Evolutionary conservation across 1,139 yeast species (phyloP).

Genomic region (Suhomyces bokatorum): DNA sequence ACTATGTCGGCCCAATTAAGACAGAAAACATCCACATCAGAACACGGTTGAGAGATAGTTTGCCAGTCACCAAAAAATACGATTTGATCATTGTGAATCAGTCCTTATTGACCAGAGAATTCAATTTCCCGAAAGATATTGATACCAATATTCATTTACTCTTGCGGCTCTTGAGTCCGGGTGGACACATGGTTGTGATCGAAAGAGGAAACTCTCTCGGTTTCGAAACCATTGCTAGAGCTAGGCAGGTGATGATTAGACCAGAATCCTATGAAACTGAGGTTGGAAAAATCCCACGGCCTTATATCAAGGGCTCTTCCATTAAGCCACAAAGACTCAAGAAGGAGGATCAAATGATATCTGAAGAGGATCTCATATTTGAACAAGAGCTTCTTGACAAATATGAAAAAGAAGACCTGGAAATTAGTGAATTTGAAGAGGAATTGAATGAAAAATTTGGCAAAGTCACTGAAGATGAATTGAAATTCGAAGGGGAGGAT

Average conservation of each 20-base stretch:
- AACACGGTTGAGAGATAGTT: constrained; percentile 52
- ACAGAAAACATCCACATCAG: constrained; percentile 53
- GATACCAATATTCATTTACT: constrained; percentile 68
- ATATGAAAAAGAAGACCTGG: constrained; percentile 22
- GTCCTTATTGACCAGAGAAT: constrained; percentile 63
- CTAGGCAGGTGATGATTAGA: constrained; percentile 83
- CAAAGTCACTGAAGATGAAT: constrained; percentile 41
- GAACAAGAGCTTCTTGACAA: constrained; percentile 34
- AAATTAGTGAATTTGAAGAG: constrained; percentile 31
- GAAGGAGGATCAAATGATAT: constrained; percentile 38
- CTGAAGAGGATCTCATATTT: constrained; percentile 34
- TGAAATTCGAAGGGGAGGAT: constrained; percentile 51
- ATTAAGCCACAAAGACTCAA: constrained; percentile 42
- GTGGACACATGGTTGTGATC: constrained; percentile 73
- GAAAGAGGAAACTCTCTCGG: constrained; percentile 93
- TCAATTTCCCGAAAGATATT: constrained; percentile 67
- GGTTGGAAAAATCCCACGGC: constrained; percentile 68
- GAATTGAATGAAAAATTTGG: constrained; percentile 44
- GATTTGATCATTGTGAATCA: constrained; percentile 87
- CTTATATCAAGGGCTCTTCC: constrained; percentile 58
- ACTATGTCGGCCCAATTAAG: constrained; percentile 57
- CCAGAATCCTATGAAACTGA: constrained; percentile 67
- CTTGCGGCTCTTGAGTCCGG: constrained; percentile 64
- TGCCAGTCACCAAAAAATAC: constrained; percentile 55
- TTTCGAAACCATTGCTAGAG: constrained; percentile 84